These are phyloP conservation scores for Acrodontium crateriforme DNA, from an alignment of 2,329 filamentous ascomycete genomes.

Conservation along the genomic window DNA sequence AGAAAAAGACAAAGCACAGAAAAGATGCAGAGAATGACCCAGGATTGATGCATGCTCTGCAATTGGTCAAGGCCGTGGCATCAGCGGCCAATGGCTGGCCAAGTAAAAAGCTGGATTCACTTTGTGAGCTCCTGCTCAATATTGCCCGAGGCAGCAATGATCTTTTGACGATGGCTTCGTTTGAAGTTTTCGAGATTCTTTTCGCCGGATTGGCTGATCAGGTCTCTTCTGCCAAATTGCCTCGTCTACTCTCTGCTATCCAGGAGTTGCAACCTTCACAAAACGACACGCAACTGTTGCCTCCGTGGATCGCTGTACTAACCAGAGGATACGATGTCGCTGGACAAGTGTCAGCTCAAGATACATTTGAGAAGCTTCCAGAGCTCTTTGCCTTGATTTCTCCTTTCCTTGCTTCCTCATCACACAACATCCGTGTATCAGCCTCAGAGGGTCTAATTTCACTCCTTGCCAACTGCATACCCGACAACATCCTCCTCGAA, in stretches of 20 bases:
- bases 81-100: conserved; percentile 86
- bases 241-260: conserved; percentile 79
- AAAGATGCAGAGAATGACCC: conserved; percentile 47
- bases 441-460: conserved; percentile 91
- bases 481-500: conserved; percentile 67
- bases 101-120: conserved; percentile 81
- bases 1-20: conserved; percentile 42
- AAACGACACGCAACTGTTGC: conserved; percentile 87
- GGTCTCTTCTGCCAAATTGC: conserved; percentile 76
- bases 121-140: conserved; percentile 77
- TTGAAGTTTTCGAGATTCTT: conserved; percentile 95
- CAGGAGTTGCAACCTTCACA: conserved; percentile 79
- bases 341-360: conserved; percentile 72
- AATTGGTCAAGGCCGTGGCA: conserved; percentile 82
- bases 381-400: conserved; percentile 70
- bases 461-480: conserved; percentile 81
- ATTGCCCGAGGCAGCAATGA: conserved; percentile 88
- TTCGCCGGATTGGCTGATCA: conserved; percentile 85
- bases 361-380: conserved; percentile 83
- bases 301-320: conserved; percentile 91
- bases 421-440: conserved; percentile 86
- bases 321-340: conserved; percentile 91
- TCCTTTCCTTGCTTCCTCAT: conserved; percentile 69
- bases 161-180: conserved; percentile 89
- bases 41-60: conserved; percentile 76